phyloP scores from a whole-genome alignment of 768 basidiomycete species.

The Leccinum ochraceum region DNA sequence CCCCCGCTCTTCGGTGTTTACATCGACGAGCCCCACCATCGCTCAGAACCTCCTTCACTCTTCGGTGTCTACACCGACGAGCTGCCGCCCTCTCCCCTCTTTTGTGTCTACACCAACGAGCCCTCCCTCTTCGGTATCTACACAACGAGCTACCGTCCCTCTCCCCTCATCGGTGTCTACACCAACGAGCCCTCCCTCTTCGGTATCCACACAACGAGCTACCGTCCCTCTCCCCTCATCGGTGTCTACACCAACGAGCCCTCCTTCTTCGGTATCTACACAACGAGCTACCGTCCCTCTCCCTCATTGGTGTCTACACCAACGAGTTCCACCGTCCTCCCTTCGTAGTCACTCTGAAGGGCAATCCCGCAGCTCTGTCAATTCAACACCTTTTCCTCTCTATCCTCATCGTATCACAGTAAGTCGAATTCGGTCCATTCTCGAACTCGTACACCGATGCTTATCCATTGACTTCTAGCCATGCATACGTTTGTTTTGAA shows the following conservation, averaged over 20 bases:
- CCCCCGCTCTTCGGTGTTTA: not conserved
- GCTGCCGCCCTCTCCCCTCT: too few species aligned
- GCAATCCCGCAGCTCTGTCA: too few species aligned
- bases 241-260: not conserved
- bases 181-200: not conserved
- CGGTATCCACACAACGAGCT: not conserved
- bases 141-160: not conserved
- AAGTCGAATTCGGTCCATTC: not conserved
- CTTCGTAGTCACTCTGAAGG: not conserved
- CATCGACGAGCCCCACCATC: not conserved
- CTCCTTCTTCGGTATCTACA: too few species aligned
- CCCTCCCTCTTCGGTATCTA: too few species aligned
- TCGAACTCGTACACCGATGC: not conserved
- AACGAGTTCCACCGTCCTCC: not conserved
- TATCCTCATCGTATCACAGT: not conserved
- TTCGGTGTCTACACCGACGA: not conserved
- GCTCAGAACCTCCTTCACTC: not conserved
- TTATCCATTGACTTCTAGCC: not conserved
- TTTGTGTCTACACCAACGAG: not conserved
- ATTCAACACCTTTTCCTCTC: too few species aligned
- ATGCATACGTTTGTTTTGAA: not conserved
- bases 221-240: not conserved
- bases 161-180: not conserved
- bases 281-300: not conserved
- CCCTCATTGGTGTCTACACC: not conserved